Base-by-base conservation (phyloP, 306 rosid genomes). In the Dalbergia cultrata region DNA sequence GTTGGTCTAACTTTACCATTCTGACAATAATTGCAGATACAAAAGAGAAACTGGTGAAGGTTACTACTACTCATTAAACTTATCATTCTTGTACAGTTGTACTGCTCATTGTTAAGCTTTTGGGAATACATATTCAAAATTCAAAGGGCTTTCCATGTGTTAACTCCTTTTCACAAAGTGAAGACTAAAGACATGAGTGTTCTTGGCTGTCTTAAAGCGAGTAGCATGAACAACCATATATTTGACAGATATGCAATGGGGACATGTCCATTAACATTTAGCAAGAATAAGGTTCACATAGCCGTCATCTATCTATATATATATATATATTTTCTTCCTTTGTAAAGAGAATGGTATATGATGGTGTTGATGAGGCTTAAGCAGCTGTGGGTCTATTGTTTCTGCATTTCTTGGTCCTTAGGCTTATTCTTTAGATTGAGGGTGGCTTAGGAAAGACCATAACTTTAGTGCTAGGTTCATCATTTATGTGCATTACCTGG, bases 91-190 rank as follows among this genome's bases (percentile, higher is more conserved):
- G 31, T 35, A 35, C 39, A 35, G 22, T 21, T 35, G 53, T 26
- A 75, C 67, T 69, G 84, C 86, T 77, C 53, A 45, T 33, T 84
- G 86, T 69, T 82, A 67, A 66, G 76, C 83, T 82, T 78, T 85
- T 84, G 72, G 57, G 76, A 58, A 72, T 72, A 80, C 80, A 70
- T 67, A n/a, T 71, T 81, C 84, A 77, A 74, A 69, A 44, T 76
- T 61, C 16, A 54, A 81, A 73, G 6, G 69, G 79, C 60, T 45
- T 64, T 84, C 66, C 86, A 74, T 77, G 78, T 83, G 85, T 75
- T 77, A 26, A 26, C n/a, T 59, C 67, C 83, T 77, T 87, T 84
- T 21, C 67, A n/a, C 9, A 82, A 76, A 84, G 81, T 62, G 19
- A 62, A 58, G 67, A 62, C 16, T 69, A 49, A 11, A 49, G 18